Conservation (phyloP, 805 yeast species). For the Komagataella populi region DNA sequence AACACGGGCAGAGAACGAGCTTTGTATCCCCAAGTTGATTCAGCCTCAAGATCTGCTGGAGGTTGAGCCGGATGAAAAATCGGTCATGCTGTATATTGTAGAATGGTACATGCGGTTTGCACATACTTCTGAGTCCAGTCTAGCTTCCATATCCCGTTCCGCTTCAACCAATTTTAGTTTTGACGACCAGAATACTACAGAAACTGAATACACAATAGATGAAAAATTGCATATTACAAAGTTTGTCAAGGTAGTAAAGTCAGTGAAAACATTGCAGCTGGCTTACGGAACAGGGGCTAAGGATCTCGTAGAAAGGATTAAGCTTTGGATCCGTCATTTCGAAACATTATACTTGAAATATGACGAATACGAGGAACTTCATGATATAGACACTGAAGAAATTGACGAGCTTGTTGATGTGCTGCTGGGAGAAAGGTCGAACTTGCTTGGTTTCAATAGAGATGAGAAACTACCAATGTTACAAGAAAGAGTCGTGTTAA, state of each 20-base stretch:
- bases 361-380: background rate
- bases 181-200: background rate
- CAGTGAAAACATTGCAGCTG: background rate
- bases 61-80: slow-evolving; percentile 43
- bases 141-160: background rate
- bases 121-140: background rate
- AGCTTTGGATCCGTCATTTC: background rate
- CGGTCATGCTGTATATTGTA: slow-evolving; percentile 42
- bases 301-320: background rate
- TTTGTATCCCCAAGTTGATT: slow-evolving; percentile 37
- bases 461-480: background rate
- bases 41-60: slow-evolving; percentile 40
- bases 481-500: background rate
- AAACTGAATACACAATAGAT: background rate
- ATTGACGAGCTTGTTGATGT: background rate
- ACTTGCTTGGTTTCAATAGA: background rate
- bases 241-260: background rate
- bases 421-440: background rate
- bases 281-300: background rate
- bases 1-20: slow-evolving; percentile 24
- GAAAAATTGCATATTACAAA: background rate
- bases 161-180: background rate
- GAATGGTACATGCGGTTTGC: slow-evolving; percentile 39
- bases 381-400: background rate
- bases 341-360: background rate